Conservation (phyloP, 345 rosid species). For the Cardamine chenopodiifolia region DNA sequence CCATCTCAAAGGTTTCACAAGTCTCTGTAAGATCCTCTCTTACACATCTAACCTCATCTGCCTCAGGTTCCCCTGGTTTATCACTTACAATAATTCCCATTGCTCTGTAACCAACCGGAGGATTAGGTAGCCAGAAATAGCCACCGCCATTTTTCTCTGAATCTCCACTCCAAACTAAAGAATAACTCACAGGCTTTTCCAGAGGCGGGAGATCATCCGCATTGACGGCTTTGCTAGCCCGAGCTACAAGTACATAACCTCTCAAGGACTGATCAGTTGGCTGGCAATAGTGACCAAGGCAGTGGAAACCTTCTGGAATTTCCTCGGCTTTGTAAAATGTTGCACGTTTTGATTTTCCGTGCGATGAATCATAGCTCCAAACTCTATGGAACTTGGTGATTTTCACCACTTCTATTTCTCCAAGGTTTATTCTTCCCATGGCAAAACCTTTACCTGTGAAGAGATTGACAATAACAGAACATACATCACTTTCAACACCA, state of each 20-base stretch:
- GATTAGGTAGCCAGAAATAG: slow-evolving; percentile 86
- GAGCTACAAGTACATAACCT: slow-evolving; percentile 75
- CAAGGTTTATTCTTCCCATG: slow-evolving; percentile 63
- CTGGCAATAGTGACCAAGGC: slow-evolving; percentile 85
- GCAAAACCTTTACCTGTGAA: slow-evolving; percentile 75
- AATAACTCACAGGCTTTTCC: slow-evolving; percentile 59
- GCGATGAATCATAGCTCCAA: slow-evolving; percentile 60
- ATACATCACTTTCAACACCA: slow-evolving; percentile 17
- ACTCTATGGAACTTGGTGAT: slow-evolving; percentile 61
- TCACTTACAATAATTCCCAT: slow-evolving; percentile 75
- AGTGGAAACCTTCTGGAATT: slow-evolving; percentile 66
- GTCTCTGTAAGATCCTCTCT: slow-evolving; percentile 79
- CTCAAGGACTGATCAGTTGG: slow-evolving; percentile 58
- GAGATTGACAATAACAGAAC: slow-evolving; percentile 6
- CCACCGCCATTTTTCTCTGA: slow-evolving; percentile 47
- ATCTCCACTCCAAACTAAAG: slow-evolving; percentile 57
- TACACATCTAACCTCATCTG: slow-evolving; percentile 71
- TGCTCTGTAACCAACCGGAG: slow-evolving; percentile 80
- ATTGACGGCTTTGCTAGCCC: slow-evolving; percentile 29
- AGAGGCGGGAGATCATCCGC: slow-evolving; percentile 51
- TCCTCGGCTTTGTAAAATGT: slow-evolving; percentile 70
- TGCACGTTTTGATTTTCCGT: slow-evolving; percentile 51
- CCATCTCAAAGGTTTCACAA: slow-evolving; percentile 62
- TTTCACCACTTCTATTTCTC: slow-evolving; percentile 66
- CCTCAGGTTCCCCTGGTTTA: slow-evolving; percentile 52